Base-by-base conservation (phyloP, 768 basidiomycete genomes). In the Roridomyces roridus region DNA sequence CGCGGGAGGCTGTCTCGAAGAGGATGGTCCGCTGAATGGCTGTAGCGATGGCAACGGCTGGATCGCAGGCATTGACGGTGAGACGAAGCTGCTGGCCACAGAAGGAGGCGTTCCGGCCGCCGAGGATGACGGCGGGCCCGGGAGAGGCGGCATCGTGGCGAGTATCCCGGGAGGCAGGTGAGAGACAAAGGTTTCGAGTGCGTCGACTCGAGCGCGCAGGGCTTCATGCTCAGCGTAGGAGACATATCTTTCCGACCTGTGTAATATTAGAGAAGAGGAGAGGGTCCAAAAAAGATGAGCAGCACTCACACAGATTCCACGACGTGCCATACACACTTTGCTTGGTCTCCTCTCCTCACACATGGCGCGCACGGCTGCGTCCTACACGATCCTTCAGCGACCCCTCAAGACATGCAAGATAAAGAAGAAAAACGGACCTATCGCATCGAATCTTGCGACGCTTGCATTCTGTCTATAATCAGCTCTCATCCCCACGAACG, bases 371-470 rank as follows among this genome's bases (percentile, higher is more conserved):
- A 94, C 46, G 92, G 92, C 63, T 91, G 89, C 14, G 84, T 80
- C 69, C 92, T 91, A 65, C 34, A 58, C 65, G 10, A 36, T 23
- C 4, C 5, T 10, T 21, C 31, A 34, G 25, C 17, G 50, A 44
- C 36, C 17, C 20, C 8, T 20, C 6, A 18, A n/a, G 39, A n/a
- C n/a, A n/a, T n/a, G 39, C 10, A 40, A 6, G 25, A 8, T 23
- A 44, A 5, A 12, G 25, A 52, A 65, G 57, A 62, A 60, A 60
- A 63, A 66, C 77, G 66, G 68, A 89, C 88, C 89, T 89, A 77
- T 94, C 91, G 71, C 92, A 94, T 69, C 89, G 90, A 72, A 93
- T 93, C 79, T 94, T 93, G 39, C 91, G 82, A 65, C 91, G 77
- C 71, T 93, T 93, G 71, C 91, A 93, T 71, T 92, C 92, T 92